Evolutionary conservation across 2,329 filamentous ascomycete genomes (phyloP).

Genomic region (Aureobasidium uvarum): DNA sequence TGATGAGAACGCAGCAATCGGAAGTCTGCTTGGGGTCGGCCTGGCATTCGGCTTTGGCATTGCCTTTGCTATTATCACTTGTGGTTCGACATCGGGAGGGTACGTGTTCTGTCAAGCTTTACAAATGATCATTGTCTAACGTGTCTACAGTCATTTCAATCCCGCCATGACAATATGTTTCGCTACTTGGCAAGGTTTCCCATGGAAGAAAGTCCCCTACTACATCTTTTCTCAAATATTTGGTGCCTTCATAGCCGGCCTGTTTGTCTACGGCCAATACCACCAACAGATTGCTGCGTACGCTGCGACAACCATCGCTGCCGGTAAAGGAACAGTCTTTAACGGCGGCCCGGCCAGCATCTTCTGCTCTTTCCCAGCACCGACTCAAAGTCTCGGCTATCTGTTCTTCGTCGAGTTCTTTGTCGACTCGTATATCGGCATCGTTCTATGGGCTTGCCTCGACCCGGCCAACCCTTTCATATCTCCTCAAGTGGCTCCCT

Average conservation of each 20-base stretch:
- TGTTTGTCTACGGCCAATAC: conserved; percentile 58
- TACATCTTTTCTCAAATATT: conserved; percentile 59
- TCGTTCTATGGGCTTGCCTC: conserved; percentile 58
- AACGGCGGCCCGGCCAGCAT: conserved; percentile 55
- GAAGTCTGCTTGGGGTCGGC: conserved; percentile 57
- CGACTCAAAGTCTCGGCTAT: conserved; percentile 55
- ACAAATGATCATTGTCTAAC: neutral
- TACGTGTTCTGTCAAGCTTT: conserved; percentile 28
- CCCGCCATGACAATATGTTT: conserved; percentile 43
- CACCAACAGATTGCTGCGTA: conserved; percentile 51
- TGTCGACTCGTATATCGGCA: conserved; percentile 56
- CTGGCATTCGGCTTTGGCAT: conserved; percentile 58
- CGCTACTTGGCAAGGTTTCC: conserved; percentile 55
- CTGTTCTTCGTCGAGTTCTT: conserved; percentile 61
- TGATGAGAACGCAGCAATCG: conserved; percentile 45
- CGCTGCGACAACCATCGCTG: conserved; percentile 42
- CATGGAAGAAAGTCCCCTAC: conserved; percentile 55
- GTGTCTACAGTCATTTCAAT: conserved; percentile 34
- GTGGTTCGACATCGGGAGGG: conserved; percentile 53
- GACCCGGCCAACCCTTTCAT: conserved; percentile 61
- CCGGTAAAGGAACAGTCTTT: conserved; percentile 44
- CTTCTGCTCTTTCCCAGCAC: conserved; percentile 54
- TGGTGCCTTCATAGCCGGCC: conserved; percentile 56
- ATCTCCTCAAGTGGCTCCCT: conserved; percentile 48
- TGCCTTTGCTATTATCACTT: conserved; percentile 59